Base-by-base conservation (phyloP, 169 alveolate genomes). In the Eimeria praecox region DNA sequence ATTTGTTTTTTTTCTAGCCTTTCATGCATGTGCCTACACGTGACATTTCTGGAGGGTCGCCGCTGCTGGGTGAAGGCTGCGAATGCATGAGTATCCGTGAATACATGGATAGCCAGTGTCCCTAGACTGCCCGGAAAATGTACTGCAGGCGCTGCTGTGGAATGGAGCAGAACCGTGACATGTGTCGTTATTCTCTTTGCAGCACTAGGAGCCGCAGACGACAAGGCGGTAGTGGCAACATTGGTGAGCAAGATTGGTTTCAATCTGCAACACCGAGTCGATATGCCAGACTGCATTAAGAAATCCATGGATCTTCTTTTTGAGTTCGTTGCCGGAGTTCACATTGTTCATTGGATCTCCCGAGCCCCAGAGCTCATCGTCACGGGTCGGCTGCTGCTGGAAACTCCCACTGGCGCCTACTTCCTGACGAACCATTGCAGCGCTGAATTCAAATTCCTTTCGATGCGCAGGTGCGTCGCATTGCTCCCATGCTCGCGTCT, bases 321-420 rank as follows among this genome's bases (percentile, higher is more conserved):
- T 90, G 99, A 98, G 85, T 95, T 98, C 38, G 99, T 99, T 14
- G 98, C 99, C 14, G 99, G 99, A 46, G 98, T 98, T 92, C 98
- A 98, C 94, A 98, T 98, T 69, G 99, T 98, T 42, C 99, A 98
- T 90, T 98, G 98, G 86, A 98, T 98, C 24, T 99, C 98, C 90
- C 92, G 99, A 16, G 95, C 97, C 27, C 99, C 99, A 12, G 99
- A 98, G 88, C 96, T 98, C 38, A 98, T 98, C 73, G 98, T 98
- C 77, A 97, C 98, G 33, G 99, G 99, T 30, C 97, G 99, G 38
- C 97, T 98, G 87, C 97, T 98, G 35, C 97, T 98, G 94, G 98
- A 98, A 96, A 98, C 98, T 83, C 98, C 98, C 64, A 98, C 98
- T 95, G 98, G 86, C 40, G 93, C 95, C 92, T 97, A 95, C 88